Conservation (phyloP, 2,329 filamentous ascomycete species). For the Drechslera avenae region DNA sequence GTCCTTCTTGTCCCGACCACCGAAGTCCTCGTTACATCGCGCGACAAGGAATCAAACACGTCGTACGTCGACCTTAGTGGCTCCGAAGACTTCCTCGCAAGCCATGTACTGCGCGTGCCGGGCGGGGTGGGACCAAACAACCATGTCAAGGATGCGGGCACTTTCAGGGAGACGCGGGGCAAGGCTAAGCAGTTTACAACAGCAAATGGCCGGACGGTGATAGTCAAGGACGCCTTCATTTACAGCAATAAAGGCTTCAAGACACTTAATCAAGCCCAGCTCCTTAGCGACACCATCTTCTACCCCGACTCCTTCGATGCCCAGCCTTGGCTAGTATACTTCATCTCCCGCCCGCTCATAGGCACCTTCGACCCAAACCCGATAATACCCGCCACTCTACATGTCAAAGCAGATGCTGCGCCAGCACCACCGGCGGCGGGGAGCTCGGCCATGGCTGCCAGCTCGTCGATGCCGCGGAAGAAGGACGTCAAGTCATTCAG, state of each 20-base stretch:
- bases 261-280: constrained; percentile 82
- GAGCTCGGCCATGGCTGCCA: constrained; percentile 31
- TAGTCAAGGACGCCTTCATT: constrained; percentile 89
- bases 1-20: constrained; percentile 92
- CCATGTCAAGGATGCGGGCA: constrained; percentile 57
- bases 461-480: constrained; percentile 65
- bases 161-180: constrained; percentile 79
- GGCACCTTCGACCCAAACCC: constrained; percentile 79
- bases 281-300: constrained; percentile 83
- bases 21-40: constrained; percentile 84
- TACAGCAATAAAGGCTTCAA: constrained; percentile 99
- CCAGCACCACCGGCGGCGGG: constrained; percentile 8
- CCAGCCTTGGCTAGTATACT: constrained; percentile 95
- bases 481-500: constrained; percentile 91
- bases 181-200: constrained; percentile 96
- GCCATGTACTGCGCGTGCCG: constrained; percentile 91
- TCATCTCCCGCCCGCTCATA: constrained; percentile 86
- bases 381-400: constrained; percentile 65
- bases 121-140: constrained; percentile 53
- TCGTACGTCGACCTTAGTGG: constrained; percentile 79
- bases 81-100: constrained; percentile 93
- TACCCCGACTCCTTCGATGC: constrained; percentile 88
- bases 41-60: constrained; percentile 83
- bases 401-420: constrained; percentile 26
- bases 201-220: constrained; percentile 87